These are phyloP conservation scores for Aspergillus sergii DNA, from an alignment of 2,329 filamentous ascomycete species.

Conservation along the genomic window DNA sequence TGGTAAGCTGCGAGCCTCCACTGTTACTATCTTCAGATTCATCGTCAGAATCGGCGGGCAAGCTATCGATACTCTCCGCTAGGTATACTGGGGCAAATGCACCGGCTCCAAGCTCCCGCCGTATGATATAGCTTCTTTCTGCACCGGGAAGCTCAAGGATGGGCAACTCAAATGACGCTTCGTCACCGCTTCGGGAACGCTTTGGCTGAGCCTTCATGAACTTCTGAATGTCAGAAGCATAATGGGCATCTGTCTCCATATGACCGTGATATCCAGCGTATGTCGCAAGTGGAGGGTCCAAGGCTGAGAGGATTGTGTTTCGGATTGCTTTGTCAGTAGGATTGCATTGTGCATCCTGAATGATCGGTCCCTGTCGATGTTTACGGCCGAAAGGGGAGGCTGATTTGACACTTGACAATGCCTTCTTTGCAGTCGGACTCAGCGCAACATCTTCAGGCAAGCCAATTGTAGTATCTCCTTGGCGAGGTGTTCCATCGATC, in stretches of 20 bases:
- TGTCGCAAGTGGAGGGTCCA: slow-evolving; percentile 71
- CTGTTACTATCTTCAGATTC: slow-evolving; percentile 49
- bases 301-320: slow-evolving; percentile 71
- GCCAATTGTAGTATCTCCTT: slow-evolving; percentile 44
- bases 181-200: slow-evolving; percentile 52
- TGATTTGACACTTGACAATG: slow-evolving; percentile 27
- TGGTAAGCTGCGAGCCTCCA: slow-evolving; percentile 59
- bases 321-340: slow-evolving; percentile 79
- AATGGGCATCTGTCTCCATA: slow-evolving; percentile 63
- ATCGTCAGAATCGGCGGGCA: slow-evolving; percentile 38
- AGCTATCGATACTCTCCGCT: slow-evolving; percentile 69
- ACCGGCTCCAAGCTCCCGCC: slow-evolving; percentile 84
- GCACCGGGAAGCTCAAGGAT: slow-evolving; percentile 69
- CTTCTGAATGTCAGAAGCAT: slow-evolving; percentile 75
- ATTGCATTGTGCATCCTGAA: slow-evolving; percentile 83
- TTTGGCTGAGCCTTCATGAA: slow-evolving; percentile 70
- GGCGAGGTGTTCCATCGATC: slow-evolving; percentile 62
- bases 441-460: slow-evolving; percentile 38
- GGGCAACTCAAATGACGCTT: slow-evolving; percentile 64
- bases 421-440: slow-evolving; percentile 43
- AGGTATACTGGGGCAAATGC: slow-evolving; percentile 96
- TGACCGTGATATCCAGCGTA: slow-evolving; percentile 83
- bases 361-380: slow-evolving; percentile 61
- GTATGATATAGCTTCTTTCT: slow-evolving; percentile 72
- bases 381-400: slow-evolving; percentile 21